These are phyloP conservation scores for Trichosporon sp. DNA, from an alignment of 1,284 basidiomycete species.

Conservation along the genomic window DNA sequence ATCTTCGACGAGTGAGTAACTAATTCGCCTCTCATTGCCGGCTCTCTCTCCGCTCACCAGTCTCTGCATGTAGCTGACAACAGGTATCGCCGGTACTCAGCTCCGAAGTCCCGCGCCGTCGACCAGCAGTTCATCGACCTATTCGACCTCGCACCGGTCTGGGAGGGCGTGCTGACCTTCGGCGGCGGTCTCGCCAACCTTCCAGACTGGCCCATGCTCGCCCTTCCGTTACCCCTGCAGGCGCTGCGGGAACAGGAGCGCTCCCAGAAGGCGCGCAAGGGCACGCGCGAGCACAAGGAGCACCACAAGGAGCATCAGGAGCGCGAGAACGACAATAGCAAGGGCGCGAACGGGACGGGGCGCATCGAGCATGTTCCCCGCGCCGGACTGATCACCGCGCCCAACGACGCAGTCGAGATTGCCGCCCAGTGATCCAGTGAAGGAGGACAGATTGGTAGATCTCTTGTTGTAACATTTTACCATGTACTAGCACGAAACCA, in stretches of 20 bases:
- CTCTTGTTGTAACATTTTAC: slow-evolving; percentile 13
- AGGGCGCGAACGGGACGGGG: neutral
- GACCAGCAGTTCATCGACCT: slow-evolving; percentile 64
- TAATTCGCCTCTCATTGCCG: neutral
- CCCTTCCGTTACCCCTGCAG: slow-evolving; percentile 34
- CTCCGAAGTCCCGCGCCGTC: slow-evolving; percentile 60
- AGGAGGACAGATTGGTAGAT: neutral
- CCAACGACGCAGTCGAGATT: slow-evolving; percentile 23
- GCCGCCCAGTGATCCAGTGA: slow-evolving; percentile 21
- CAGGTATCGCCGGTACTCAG: slow-evolving; percentile 59
- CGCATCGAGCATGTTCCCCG: slow-evolving; percentile 11
- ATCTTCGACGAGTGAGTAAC: slow-evolving; percentile 61
- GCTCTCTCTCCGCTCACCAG: neutral
- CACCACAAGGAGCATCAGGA: slow-evolving; percentile 2
- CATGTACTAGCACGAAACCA: slow-evolving; percentile 16
- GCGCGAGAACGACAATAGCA: neutral
- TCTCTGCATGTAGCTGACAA: neutral
- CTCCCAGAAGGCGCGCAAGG: slow-evolving; percentile 23
- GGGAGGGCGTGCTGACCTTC: slow-evolving; percentile 41
- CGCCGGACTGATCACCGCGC: neutral
- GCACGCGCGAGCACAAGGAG: slow-evolving; percentile 8
- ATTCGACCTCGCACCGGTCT: slow-evolving; percentile 52
- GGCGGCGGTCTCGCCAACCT: slow-evolving; percentile 47
- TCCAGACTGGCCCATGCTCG: slow-evolving; percentile 49
- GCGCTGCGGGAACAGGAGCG: slow-evolving; percentile 27